These are phyloP conservation scores for Trametes pubescens DNA, from an alignment of 1,284 basidiomycete species.

Conservation along the genomic window DNA sequence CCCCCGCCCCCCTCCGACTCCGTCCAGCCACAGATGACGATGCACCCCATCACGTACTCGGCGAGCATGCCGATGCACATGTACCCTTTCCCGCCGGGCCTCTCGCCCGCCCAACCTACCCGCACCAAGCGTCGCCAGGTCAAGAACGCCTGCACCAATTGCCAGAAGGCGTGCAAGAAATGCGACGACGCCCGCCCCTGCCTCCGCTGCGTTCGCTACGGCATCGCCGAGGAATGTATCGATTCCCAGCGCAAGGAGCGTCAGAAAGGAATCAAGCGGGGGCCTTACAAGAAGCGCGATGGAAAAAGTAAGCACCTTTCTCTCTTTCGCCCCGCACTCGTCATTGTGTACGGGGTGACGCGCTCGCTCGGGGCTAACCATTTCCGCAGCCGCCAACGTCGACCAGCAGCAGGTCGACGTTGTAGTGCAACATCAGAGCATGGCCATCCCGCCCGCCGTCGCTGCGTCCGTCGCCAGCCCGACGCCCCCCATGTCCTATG, in stretches of 20 bases:
- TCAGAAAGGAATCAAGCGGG: constrained; percentile 86
- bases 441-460: constrained; percentile 52
- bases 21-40: constrained; percentile 57
- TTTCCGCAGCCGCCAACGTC: constrained; percentile 62
- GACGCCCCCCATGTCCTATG: constrained; percentile 58
- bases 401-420: constrained; percentile 59
- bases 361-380: constrained; percentile 35
- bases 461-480: constrained; percentile 49
- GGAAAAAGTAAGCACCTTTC: constrained; percentile 67
- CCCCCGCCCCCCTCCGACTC: constrained; percentile 47
- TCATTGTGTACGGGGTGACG: constrained; percentile 30
- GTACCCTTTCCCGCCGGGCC: constrained; percentile 66
- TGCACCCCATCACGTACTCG: constrained; percentile 60
- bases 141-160: constrained; percentile 91
- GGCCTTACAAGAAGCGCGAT: constrained; percentile 94
- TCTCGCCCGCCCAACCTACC: constrained; percentile 54
- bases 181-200: constrained; percentile 89
- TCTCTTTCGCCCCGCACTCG: constrained; percentile 20
- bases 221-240: constrained; percentile 80
- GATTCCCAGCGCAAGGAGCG: constrained; percentile 87
- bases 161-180: constrained; percentile 91
- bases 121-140: constrained; percentile 85
- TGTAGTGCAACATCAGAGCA: constrained; percentile 52
- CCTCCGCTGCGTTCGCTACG: constrained; percentile 87
- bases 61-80: constrained; percentile 65